A percentile compares a stretch with the other conserved stretches of the same genome.
phyloP scores from a whole-genome alignment of 2,329 filamentous ascomycete species.

The Cytospora leucostoma region DNA sequence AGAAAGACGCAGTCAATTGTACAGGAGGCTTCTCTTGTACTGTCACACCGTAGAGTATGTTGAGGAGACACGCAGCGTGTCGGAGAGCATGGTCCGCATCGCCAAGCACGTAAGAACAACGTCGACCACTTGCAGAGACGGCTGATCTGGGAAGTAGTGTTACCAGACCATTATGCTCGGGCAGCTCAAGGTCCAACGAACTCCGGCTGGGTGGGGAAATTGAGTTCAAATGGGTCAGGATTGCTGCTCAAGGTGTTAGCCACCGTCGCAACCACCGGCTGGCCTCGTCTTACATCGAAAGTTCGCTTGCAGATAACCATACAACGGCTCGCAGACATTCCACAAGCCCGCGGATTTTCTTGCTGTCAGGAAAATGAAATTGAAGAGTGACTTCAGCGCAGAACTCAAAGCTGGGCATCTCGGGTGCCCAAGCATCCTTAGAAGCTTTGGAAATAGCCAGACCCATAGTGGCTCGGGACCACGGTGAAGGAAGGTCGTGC shows the following conservation, averaged over 20 bases:
- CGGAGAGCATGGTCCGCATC: constrained; percentile 47
- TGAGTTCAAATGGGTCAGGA: constrained; percentile 29
- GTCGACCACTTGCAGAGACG: constrained; percentile 33
- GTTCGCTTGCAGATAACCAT: constrained; percentile 53
- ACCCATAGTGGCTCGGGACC: constrained; percentile 65
- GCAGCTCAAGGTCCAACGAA: constrained; percentile 39
- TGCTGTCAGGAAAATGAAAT: constrained; percentile 49
- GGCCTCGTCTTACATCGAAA: constrained; percentile 45
- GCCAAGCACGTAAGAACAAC: constrained; percentile 44
- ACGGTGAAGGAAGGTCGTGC: constrained; percentile 49
- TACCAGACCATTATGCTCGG: constrained; percentile 41
- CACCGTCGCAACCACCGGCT: constrained; percentile 30
- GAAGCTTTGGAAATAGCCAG: constrained; percentile 63
- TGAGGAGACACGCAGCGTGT: constrained; percentile 48
- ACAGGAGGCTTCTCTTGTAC: constrained; percentile 38
- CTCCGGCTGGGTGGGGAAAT: neutral
- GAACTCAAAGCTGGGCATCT: constrained; percentile 49
- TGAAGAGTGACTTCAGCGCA: constrained; percentile 56
- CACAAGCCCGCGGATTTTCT: constrained; percentile 50
- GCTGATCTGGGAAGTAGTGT: constrained; percentile 30
- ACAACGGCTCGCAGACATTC: constrained; percentile 46
- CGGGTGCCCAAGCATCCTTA: constrained; percentile 57
- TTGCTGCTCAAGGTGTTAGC: constrained; percentile 28
- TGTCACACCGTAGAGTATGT: constrained; percentile 46
- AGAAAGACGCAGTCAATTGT: constrained; percentile 38